Evolutionary conservation across 805 yeast species (phyloP), one percentile per base, ranked within the genome.

Genomic region (Candida easanensis): DNA sequence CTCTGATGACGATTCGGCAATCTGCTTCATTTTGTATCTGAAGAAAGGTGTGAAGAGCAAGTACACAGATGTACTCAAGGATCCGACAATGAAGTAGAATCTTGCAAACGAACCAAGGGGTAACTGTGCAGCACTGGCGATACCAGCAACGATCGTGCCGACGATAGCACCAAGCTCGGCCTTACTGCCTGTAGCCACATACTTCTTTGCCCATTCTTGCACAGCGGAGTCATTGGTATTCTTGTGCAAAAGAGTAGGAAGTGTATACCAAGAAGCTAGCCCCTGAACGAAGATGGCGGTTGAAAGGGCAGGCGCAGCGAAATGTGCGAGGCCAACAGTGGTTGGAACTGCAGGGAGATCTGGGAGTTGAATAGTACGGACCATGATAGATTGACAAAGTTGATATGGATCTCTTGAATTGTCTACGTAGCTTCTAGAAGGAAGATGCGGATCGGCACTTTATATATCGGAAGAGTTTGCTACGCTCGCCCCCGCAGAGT

Each of bases 11-110:
- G 41, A 42, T 5, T 36, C 32, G 2, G 52, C 33, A 19, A 50
- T 47, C n/a, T 36, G 36, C 19, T 36, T 38, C 11, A 41, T 39
- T 38, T 47, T 52, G 37, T 41, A 45, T 22, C 48, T 47, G 32
- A 52, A 38, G 34, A 39, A 47, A 18, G 58, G 54, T 5, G 44
- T 46, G 33, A 48, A 42, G 11, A 52, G 15, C 17, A 51, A 37
- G 13, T 42, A 48, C 4, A 41, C 42, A 9, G 48, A 25, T 6
- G 46, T 45, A 27, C 49, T 39, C 15, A 46, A 30, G 4, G 45
- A 30, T 14, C 58, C 58, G 20, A 47, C 13, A 33, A 48, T 42
- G 41, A 46, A 54, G 41, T 48, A 54, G 25, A 50, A 49, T 38
- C 52, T 43, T 3, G 51, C 42, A 38, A 40, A 39, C 8, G 53